These are phyloP conservation scores for Xylariaceae sp. DNA, from an alignment of 2,329 filamentous ascomycete genomes.

Conservation along the genomic window DNA sequence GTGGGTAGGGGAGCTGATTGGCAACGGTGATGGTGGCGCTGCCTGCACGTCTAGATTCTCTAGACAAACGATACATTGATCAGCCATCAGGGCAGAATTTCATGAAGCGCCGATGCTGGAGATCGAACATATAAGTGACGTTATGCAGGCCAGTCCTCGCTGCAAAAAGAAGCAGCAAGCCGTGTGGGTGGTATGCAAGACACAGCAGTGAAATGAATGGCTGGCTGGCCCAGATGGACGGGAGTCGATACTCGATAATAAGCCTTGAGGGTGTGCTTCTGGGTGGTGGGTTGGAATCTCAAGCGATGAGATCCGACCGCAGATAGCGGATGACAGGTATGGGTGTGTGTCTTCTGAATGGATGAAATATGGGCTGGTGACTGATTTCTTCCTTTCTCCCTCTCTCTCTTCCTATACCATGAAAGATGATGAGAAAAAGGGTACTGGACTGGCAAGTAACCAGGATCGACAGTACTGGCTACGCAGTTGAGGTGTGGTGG, in stretches of 20 bases:
- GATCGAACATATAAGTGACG: conserved; percentile 31
- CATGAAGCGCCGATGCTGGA: conserved; percentile 25
- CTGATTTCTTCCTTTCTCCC: no score
- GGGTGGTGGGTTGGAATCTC: neutral
- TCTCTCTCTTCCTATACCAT: no score
- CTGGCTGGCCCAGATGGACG: conserved; percentile 8
- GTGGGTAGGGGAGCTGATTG: conserved; percentile 12
- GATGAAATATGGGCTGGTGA: neutral
- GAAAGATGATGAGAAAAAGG: no score
- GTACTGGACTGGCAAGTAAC: no score
- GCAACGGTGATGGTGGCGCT: conserved; percentile 20
- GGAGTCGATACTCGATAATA: conserved; percentile 2
- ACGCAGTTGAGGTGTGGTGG: no score
- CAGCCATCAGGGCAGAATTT: conserved; percentile 43
- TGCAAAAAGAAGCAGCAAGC: conserved; percentile 18
- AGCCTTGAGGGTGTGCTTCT: neutral
- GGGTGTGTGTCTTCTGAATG: conserved; percentile 12
- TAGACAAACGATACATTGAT: conserved; percentile 68
- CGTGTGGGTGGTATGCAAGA: conserved; percentile 1
- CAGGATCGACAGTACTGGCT: no score
- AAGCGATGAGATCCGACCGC: conserved; percentile 3
- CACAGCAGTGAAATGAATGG: conserved; percentile 1
- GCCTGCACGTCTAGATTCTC: conserved; percentile 47
- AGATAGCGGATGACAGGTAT: conserved; percentile 11
- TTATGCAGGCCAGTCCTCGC: conserved; percentile 33